Percentiles rank a stretch among this genome's conserved stretches.
Evolutionary conservation across 1,284 basidiomycete species (phyloP).

Genomic region (Polyporus tsugae): DNA sequence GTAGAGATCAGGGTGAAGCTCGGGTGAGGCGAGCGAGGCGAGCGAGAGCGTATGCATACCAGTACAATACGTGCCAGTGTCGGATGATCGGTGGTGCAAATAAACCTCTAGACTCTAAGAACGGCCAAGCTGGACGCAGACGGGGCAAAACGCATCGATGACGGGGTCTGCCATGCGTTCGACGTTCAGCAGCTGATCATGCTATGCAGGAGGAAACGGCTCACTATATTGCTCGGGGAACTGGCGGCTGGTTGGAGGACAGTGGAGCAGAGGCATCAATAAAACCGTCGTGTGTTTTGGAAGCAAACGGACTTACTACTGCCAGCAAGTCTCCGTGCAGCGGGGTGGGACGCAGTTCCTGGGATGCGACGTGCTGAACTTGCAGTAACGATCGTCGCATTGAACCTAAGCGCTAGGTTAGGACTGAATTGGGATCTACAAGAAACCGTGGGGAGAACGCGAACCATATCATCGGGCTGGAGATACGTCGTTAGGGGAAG

Average conservation of each 20-base stretch:
- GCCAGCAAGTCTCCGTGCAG: conserved; percentile 76
- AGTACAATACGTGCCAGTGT: conserved; percentile 15
- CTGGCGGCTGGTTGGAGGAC: conserved; percentile 57
- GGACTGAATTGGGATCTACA: conserved; percentile 35
- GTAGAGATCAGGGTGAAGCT: conserved; percentile 9
- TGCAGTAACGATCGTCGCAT: conserved; percentile 72
- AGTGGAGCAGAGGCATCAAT: conserved; percentile 30
- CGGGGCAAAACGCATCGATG: conserved; percentile 53
- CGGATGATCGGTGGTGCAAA: conserved; percentile 3
- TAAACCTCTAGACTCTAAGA: conserved; percentile 29
- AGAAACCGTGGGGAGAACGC: conserved; percentile 32
- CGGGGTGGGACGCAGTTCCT: conserved; percentile 60
- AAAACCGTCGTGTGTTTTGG: neutral
- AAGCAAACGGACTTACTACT: conserved; percentile 62
- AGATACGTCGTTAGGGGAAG: conserved; percentile 31
- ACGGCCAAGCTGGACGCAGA: conserved; percentile 43
- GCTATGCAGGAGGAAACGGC: conserved; percentile 33
- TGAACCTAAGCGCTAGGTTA: conserved; percentile 49
- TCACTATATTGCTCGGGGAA: conserved; percentile 72
- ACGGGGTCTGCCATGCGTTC: conserved; percentile 47
- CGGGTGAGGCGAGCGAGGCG: conserved; percentile 14
- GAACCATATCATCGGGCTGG: conserved; percentile 66
- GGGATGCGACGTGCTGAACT: conserved; percentile 73
- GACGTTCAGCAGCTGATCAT: conserved; percentile 26
- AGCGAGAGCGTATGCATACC: conserved; percentile 14